Evolutionary conservation across 1,284 basidiomycete species (phyloP).

Genomic region (Takashimella tepidaria): DNA sequence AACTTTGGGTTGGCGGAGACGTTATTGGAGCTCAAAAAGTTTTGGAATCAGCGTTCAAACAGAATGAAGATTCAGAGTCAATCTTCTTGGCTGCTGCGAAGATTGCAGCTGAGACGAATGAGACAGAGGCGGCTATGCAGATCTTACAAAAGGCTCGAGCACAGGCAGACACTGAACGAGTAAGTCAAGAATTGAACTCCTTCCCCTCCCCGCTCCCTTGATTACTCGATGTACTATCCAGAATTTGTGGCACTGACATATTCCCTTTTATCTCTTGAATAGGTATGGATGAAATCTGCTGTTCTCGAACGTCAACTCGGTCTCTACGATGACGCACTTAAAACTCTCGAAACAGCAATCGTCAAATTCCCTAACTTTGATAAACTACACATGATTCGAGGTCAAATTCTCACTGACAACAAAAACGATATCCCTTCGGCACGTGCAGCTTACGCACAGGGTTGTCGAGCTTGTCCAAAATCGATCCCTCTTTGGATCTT

Average conservation of each 20-base stretch:
- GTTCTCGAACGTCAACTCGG: constrained; percentile 89
- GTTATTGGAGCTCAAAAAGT: constrained; percentile 80
- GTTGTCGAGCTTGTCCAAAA: constrained; percentile 76
- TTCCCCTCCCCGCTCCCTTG: background rate
- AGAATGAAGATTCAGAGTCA: constrained; percentile 92
- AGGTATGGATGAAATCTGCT: constrained; percentile 99
- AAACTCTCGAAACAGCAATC: constrained; percentile 68
- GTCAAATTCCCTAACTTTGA: constrained; percentile 76
- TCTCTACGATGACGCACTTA: constrained; percentile 64
- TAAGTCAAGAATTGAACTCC: constrained; percentile 47
- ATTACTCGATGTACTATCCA: background rate
- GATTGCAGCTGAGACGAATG: constrained; percentile 88
- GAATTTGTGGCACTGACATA: constrained; percentile 1
- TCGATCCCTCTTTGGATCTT: constrained; percentile 82
- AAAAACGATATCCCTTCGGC: constrained; percentile 61
- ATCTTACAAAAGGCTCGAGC: constrained; percentile 80
- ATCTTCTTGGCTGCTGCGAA: constrained; percentile 98
- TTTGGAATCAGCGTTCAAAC: constrained; percentile 83
- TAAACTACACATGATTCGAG: constrained; percentile 95
- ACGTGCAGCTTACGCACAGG: constrained; percentile 70
- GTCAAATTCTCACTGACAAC: constrained; percentile 69
- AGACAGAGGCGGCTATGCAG: constrained; percentile 76
- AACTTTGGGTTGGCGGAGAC: constrained; percentile 85
- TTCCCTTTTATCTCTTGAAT: background rate
- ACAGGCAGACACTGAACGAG: constrained; percentile 84